Evolutionary conservation across 2,329 filamentous ascomycete species (phyloP).

Genomic region (Cordyceps pruinosa): DNA sequence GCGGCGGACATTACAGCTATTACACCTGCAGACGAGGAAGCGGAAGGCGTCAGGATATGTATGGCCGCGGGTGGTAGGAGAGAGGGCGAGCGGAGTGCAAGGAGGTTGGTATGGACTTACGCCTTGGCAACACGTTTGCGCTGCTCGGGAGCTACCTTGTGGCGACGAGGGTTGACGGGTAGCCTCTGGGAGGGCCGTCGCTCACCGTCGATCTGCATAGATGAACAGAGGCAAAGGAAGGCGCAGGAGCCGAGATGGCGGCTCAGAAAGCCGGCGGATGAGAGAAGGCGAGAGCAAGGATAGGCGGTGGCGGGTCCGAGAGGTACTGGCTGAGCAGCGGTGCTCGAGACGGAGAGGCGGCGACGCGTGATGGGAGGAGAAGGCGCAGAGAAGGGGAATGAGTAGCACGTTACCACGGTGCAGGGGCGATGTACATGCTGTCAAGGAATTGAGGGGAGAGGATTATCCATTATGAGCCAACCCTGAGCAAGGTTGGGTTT

Average conservation of each 20-base stretch:
- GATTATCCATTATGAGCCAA: conserved; percentile 13
- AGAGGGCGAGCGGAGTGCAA: background rate
- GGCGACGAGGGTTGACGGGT: conserved; percentile 43
- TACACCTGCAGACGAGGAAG: conserved; percentile 34
- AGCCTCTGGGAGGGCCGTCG: conserved; percentile 30
- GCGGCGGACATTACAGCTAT: conserved; percentile 45
- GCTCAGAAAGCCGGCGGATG: background rate
- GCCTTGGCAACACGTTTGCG: conserved; percentile 44
- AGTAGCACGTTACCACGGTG: background rate
- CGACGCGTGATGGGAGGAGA: background rate
- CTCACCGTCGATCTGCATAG: conserved; percentile 23
- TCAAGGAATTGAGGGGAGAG: conserved; percentile 9
- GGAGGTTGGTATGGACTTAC: conserved; percentile 28
- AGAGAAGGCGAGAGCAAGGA: background rate
- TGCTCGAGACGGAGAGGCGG: background rate
- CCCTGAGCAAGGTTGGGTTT: conserved; percentile 5
- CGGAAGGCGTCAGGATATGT: background rate
- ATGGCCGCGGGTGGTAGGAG: background rate
- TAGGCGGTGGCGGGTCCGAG: too few relatives aligned
- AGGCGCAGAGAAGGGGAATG: background rate
- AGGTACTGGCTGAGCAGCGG: too few relatives aligned
- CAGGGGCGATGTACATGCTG: conserved; percentile 10
- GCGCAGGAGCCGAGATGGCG: background rate
- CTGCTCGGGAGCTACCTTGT: conserved; percentile 40
- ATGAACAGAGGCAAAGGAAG: background rate